These are phyloP conservation scores for Xylaria sp. DNA, from an alignment of 495 filamentous ascomycete species.

Conservation along the genomic window DNA sequence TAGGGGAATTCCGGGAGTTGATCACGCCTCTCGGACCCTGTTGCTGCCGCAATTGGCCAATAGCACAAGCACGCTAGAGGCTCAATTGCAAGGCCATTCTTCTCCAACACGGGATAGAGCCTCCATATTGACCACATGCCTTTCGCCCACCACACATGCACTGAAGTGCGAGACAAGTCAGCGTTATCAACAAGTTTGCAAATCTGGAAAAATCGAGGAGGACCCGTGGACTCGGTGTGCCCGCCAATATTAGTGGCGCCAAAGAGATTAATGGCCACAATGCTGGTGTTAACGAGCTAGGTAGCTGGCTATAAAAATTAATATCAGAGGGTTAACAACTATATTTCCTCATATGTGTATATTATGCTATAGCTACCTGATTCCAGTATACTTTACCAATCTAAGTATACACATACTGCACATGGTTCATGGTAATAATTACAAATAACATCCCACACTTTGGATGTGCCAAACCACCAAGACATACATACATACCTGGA, in stretches of 20 bases:
- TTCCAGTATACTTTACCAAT: not conserved
- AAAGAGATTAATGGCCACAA: not conserved
- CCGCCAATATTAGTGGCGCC: not conserved
- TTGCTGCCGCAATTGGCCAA: slow-evolving; percentile 7
- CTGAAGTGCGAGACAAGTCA: not conserved
- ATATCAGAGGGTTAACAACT: not conserved
- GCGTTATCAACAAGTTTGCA: not conserved
- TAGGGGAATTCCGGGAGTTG: not conserved
- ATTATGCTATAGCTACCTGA: not conserved
- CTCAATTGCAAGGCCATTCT: slow-evolving; percentile 16
- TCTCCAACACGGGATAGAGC: slow-evolving; percentile 8
- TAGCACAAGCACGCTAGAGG: not conserved
- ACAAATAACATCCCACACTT: not conserved
- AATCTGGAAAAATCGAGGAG: not conserved
- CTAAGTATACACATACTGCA: not conserved
- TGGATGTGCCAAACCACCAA: not conserved
- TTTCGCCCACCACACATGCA: not conserved
- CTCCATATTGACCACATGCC: slow-evolving; percentile 2
- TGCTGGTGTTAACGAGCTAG: not conserved
- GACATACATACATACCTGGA: not conserved
- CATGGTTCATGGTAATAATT: not conserved
- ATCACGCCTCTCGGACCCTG: not conserved
- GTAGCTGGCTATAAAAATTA: not conserved
- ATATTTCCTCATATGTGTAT: not conserved
- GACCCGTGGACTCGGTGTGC: not conserved